A percentile compares a stretch with the other conserved stretches of the same genome.
Conservation (phyloP, 164 flowering plant species). For the Warburgia ugandensis region DNA sequence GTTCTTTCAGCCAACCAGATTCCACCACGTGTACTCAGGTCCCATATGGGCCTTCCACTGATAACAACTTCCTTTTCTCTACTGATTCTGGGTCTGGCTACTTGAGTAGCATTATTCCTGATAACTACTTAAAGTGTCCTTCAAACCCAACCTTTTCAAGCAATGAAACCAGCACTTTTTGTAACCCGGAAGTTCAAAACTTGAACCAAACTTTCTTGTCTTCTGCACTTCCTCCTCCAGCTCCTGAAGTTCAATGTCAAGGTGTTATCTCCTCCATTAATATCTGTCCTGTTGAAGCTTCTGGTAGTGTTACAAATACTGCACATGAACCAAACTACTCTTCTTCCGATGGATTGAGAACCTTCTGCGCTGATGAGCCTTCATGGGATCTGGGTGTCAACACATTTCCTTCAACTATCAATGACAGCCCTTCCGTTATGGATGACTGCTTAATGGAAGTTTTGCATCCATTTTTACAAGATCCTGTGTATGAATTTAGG, state of each 20-base stretch:
- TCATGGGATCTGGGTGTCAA: constrained; percentile 22
- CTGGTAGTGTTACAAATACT: constrained; percentile 2
- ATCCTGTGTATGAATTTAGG: constrained; percentile 19
- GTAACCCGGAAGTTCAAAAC: constrained; percentile 9
- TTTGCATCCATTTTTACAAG: constrained; percentile 28
- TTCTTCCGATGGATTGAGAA: constrained; percentile 27
- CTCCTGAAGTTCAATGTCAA: constrained; percentile 16
- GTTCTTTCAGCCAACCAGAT: constrained; percentile 9
- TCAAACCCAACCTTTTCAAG: constrained; percentile 7
- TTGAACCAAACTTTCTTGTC: constrained; percentile 2
- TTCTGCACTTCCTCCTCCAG: background rate
- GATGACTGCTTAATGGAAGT: constrained; percentile 49
- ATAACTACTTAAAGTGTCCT: constrained; percentile 55
- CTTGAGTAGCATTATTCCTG: constrained; percentile 74
- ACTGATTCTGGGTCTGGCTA: constrained; percentile 64
- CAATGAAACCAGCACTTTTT: constrained; percentile 5
- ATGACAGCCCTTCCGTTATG: constrained; percentile 29
- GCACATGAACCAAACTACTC: constrained; percentile 7
- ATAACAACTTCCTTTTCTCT: constrained; percentile 26
- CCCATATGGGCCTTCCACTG: constrained; percentile 17
- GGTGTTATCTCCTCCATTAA: background rate
- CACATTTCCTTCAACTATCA: constrained; percentile 26
- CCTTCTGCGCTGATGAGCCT: constrained; percentile 24
- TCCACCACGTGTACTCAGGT: constrained; percentile 5
- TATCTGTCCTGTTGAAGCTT: constrained; percentile 8